Base-by-base conservation (phyloP, 2,329 filamentous ascomycete species). In the Clarireedia hainanense region DNA sequence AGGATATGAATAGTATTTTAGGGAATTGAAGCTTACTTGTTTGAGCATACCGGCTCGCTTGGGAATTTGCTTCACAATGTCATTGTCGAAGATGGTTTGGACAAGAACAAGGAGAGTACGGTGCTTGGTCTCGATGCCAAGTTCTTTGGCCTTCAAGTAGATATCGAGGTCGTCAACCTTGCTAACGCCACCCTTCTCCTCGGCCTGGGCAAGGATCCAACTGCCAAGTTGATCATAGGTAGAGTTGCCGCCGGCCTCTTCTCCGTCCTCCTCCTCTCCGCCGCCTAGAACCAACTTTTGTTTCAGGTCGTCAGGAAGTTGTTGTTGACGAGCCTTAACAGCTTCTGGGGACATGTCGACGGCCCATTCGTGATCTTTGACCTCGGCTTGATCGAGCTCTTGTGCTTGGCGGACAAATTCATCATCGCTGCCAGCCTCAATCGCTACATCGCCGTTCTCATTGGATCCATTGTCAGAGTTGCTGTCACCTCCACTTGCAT, bases 261-360 rank as follows among this genome's bases (percentile, higher is more conserved):
- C 89, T 56, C 91, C 89, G 59, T 88, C 89, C 45, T 95, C 86
- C 9, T 86, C 89, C 7, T 86, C 89, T 7, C 85, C 91, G 57
- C 88, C 88, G 52, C 74, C 86, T 58, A 96, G 80, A 67, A 88
- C 89, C 63, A 97, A 85, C 70, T 90, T 88, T 70, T 89, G 86
- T 82, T 96, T 96, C 70, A 99, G 86, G 70, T 97, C 94, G 64
- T 85, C 86, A n/a, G 94, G 90, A 51, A 99, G 87, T 63, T 91
- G 86, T 73, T 92, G 88, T 71, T 91, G 89, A 73, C 94, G 94
- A 67, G 92, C 92, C 76, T 88, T 91, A 77, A 97, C 88, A 63
- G 94, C 94, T 72, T 91, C 91, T 72, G 91, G 90, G 62, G 91
- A 96, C 77, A 95, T 94, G 72, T 99, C 94, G 58, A 97, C 89